Percentiles rank a stretch among this genome's conserved stretches.
phyloP scores from a whole-genome alignment of 2,329 filamentous ascomycete genomes.

The Fusarium sp. region DNA sequence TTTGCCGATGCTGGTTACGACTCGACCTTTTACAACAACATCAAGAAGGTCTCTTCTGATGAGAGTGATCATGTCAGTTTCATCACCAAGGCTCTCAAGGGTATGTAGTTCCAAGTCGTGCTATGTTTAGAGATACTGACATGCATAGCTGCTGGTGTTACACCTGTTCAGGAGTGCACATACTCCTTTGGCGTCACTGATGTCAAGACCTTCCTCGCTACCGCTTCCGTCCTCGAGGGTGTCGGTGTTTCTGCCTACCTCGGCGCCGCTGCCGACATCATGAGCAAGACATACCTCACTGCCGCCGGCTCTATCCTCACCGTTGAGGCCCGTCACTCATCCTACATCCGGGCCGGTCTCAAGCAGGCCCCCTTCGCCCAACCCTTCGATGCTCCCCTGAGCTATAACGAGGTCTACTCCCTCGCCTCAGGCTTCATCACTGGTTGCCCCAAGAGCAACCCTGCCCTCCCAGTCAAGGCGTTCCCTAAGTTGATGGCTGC shows the following conservation, averaged over 20 bases:
- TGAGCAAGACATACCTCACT: conserved; percentile 68
- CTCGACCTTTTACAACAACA: conserved; percentile 67
- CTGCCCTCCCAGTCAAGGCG: conserved; percentile 69
- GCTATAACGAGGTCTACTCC: conserved; percentile 71
- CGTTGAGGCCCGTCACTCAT: conserved; percentile 73
- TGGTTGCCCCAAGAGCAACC: conserved; percentile 67
- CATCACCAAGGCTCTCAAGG: conserved; percentile 37
- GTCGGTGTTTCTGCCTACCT: conserved; percentile 74
- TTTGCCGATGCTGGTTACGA: conserved; percentile 67
- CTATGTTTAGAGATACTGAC: neutral
- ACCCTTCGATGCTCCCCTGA: conserved; percentile 71
- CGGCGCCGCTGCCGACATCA: conserved; percentile 72
- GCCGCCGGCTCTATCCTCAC: conserved; percentile 73
- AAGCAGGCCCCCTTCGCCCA: conserved; percentile 67
- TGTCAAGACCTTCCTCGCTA: conserved; percentile 69
- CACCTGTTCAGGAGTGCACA: conserved; percentile 65
- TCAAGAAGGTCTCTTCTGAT: conserved; percentile 68
- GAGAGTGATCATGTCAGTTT: conserved; percentile 53
- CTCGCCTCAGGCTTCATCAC: conserved; percentile 74
- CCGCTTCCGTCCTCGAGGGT: conserved; percentile 74
- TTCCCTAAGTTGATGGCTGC: conserved; percentile 64
- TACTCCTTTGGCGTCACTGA: conserved; percentile 73
- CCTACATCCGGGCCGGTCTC: conserved; percentile 68
- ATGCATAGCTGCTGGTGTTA: conserved; percentile 57
- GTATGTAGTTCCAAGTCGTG: neutral